A percentile compares a stretch with the other conserved stretches of the same genome.
Evolutionary conservation across 768 basidiomycete species (phyloP).

Genomic region (Amanita pseudoporphyria): DNA sequence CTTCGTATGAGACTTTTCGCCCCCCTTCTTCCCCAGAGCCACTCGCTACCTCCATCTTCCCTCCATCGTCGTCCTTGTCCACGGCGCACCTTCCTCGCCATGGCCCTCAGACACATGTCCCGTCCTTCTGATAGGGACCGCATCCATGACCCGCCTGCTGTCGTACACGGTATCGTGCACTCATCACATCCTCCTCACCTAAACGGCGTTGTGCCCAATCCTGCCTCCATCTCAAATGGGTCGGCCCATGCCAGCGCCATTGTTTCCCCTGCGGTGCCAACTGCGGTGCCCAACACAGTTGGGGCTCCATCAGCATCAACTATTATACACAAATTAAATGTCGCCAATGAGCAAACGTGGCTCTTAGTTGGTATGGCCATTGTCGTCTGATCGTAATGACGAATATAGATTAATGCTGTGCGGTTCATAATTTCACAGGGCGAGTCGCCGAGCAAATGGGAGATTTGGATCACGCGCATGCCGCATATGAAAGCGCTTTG

Average conservation of each 20-base stretch:
- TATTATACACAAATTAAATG: conserved; percentile 68
- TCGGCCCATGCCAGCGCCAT: conserved; percentile 28
- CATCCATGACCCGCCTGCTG: conserved; percentile 47
- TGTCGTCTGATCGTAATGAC: conserved; percentile 9
- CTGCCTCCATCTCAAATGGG: conserved; percentile 34
- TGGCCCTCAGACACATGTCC: conserved; percentile 54
- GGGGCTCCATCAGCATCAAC: conserved; percentile 21
- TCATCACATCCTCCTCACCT: conserved; percentile 38
- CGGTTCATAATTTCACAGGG: conserved; percentile 40
- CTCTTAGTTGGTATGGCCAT: conserved; percentile 68
- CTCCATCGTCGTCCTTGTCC: conserved; percentile 20
- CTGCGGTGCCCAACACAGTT: conserved; percentile 23
- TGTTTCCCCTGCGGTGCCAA: conserved; percentile 37
- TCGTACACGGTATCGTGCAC: conserved; percentile 20
- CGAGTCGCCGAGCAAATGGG: conserved; percentile 93
- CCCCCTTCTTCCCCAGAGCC: conserved; percentile 26
- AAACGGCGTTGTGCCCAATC: conserved; percentile 43
- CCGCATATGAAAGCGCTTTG: conserved; percentile 91
- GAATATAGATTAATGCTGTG: conserved; percentile 10
- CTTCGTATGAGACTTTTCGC: conserved; percentile 35
- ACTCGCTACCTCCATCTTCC: conserved; percentile 9
- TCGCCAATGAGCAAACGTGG: conserved; percentile 94
- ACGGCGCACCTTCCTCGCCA: conserved; percentile 23
- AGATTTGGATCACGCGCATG: conserved; percentile 86
- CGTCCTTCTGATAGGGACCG: conserved; percentile 55